Conservation (phyloP, 495 filamentous ascomycete species). For the Lophiotrema nucula region DNA sequence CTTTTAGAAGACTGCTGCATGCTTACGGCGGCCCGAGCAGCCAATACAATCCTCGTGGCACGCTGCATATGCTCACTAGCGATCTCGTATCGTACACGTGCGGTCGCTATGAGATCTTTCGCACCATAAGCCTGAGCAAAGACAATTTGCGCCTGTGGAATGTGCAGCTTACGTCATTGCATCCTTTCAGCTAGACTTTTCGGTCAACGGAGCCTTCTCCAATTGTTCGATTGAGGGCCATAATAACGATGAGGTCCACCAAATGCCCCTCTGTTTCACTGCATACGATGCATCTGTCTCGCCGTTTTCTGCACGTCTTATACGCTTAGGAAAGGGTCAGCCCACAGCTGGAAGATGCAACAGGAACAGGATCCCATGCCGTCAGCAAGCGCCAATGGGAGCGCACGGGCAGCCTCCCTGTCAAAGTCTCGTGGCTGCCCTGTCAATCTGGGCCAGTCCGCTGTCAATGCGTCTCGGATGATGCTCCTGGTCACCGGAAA, state of each 20-base stretch:
- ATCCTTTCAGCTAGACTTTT: too few relatives aligned
- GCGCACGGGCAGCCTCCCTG: neutral
- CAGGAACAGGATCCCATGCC: neutral
- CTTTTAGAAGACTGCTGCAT: too few relatives aligned
- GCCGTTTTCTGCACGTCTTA: neutral
- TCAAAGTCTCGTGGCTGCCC: neutral
- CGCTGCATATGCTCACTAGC: too few relatives aligned
- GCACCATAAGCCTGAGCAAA: too few relatives aligned
- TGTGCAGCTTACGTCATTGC: too few relatives aligned
- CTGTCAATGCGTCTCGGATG: neutral
- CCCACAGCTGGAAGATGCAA: neutral
- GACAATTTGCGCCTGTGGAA: too few relatives aligned
- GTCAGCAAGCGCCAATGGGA: neutral
- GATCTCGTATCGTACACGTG: too few relatives aligned
- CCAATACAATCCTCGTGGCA: too few relatives aligned
- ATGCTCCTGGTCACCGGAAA: neutral
- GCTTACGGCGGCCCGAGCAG: too few relatives aligned
- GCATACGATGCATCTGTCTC: neutral
- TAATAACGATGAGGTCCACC: neutral
- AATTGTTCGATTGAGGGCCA: neutral
- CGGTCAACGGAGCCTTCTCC: neutral
- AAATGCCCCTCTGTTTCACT: neutral
- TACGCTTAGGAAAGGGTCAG: neutral
- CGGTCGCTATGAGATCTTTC: too few relatives aligned
- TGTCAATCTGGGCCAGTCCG: conserved; percentile 2